Percentiles rank a stretch among this genome's conserved stretches.
Evolutionary conservation across 225 moss, liverwort and hornwort genomes (phyloP).

Genomic region (Neckera pumila): DNA sequence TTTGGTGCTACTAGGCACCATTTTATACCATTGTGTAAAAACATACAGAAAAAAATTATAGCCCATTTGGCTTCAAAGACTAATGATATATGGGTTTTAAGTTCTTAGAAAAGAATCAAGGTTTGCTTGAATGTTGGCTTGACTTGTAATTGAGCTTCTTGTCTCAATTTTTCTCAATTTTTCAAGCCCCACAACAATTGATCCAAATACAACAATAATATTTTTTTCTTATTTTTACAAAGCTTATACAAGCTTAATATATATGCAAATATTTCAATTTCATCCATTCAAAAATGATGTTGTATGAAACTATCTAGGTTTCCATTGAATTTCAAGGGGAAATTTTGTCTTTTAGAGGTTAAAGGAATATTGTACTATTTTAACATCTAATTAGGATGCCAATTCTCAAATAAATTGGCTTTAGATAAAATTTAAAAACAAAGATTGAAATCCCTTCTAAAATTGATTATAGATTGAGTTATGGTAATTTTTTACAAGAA

Average conservation of each 20-base stretch:
- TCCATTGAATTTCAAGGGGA: too few relatives aligned
- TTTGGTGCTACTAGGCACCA: too few relatives aligned
- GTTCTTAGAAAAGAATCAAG: background rate
- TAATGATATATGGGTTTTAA: background rate
- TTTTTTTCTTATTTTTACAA: background rate
- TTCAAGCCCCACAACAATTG: background rate
- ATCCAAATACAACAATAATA: background rate
- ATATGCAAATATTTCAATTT: background rate
- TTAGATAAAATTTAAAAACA: background rate
- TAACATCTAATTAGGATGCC: background rate
- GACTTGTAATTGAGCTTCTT: background rate
- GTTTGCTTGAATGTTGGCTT: background rate
- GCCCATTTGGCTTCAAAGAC: too few relatives aligned
- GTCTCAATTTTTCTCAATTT: background rate
- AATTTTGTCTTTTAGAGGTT: background rate
- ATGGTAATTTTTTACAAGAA: too few relatives aligned
- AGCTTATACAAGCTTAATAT: background rate
- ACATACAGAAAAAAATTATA: too few relatives aligned
- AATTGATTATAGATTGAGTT: too few relatives aligned
- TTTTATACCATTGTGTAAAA: too few relatives aligned
- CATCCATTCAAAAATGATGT: background rate
- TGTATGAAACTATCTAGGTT: background rate
- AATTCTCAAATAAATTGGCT: background rate
- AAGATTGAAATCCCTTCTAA: too few relatives aligned
- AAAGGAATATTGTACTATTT: background rate